These are phyloP conservation scores for Petunia secreta DNA, from an alignment of 257 asterid genomes.

Conservation along the genomic window DNA sequence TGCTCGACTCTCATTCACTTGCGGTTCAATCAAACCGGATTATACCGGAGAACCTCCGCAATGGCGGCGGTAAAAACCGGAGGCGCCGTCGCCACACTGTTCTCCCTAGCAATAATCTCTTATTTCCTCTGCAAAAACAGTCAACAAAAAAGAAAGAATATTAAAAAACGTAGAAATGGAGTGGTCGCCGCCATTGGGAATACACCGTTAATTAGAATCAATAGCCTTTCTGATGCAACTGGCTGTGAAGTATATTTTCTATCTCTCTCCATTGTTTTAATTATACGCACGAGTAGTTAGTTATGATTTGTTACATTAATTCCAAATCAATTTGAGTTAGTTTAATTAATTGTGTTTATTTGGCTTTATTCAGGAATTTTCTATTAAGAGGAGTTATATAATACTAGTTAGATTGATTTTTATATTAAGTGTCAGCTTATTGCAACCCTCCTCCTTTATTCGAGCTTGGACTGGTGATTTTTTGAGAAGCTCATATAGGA, in stretches of 20 bases:
- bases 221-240: conserved; percentile 88
- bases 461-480: not conserved
- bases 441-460: not conserved
- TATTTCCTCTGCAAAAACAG: conserved; percentile 43
- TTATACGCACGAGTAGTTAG: not conserved
- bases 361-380: not conserved
- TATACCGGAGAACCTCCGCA: conserved; percentile 3
- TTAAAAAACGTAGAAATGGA: conserved; percentile 55
- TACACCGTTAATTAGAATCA: conserved; percentile 89
- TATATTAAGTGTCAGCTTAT: not conserved
- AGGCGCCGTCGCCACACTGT: conserved; percentile 55
- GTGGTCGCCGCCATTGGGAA: conserved; percentile 89
- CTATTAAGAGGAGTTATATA: not conserved
- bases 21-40: conserved; percentile 8
- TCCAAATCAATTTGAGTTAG: not conserved
- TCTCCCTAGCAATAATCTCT: conserved; percentile 62
- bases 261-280: not conserved
- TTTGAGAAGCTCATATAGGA: not conserved
- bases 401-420: not conserved
- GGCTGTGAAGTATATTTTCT: conserved; percentile 71
- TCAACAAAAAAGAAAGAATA: conserved; percentile 42
- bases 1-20: not conserved
- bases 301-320: not conserved
- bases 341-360: too few relatives aligned
- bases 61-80: conserved; percentile 59